These are phyloP conservation scores for Macaranga tanarius DNA, from an alignment of 441 rosid species.

Conservation along the genomic window DNA sequence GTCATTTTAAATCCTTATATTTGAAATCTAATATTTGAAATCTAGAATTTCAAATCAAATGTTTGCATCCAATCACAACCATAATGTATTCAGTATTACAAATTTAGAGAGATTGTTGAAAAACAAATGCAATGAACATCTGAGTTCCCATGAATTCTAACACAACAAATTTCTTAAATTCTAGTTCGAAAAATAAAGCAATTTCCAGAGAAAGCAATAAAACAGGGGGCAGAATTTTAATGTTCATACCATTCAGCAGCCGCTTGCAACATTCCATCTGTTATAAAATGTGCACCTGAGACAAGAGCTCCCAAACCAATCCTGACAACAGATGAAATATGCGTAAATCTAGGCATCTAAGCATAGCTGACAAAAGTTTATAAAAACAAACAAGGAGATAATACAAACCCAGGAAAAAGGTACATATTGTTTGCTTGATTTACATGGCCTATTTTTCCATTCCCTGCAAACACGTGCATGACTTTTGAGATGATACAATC, in stretches of 20 bases:
- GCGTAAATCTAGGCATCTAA: slow-evolving; percentile 21
- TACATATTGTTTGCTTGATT: slow-evolving; percentile 99
- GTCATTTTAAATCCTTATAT: no score
- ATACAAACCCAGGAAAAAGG: slow-evolving; percentile 92
- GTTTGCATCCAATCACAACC: no score
- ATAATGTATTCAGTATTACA: not conserved
- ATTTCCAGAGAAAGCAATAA: not conserved
- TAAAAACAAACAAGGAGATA: slow-evolving; percentile 12
- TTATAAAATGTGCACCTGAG: slow-evolving; percentile 74
- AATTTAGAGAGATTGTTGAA: not conserved
- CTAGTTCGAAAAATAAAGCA: not conserved
- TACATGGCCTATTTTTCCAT: slow-evolving; percentile 84
- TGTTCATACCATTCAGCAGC: slow-evolving; percentile 83
- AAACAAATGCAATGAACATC: not conserved
- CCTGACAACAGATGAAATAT: slow-evolving; percentile 38
- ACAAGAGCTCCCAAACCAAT: slow-evolving; percentile 90
- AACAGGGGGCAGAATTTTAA: slow-evolving; percentile 5
- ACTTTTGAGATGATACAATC: slow-evolving; percentile 14
- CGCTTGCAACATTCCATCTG: slow-evolving; percentile 88
- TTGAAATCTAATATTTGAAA: no score
- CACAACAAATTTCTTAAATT: not conserved
- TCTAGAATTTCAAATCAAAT: no score
- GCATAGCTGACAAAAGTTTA: not conserved
- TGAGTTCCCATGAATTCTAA: not conserved
- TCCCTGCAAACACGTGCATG: slow-evolving; percentile 50